Conservation (phyloP, 2,329 filamentous ascomycete genomes). For the Tolypocladium inflatum region DNA sequence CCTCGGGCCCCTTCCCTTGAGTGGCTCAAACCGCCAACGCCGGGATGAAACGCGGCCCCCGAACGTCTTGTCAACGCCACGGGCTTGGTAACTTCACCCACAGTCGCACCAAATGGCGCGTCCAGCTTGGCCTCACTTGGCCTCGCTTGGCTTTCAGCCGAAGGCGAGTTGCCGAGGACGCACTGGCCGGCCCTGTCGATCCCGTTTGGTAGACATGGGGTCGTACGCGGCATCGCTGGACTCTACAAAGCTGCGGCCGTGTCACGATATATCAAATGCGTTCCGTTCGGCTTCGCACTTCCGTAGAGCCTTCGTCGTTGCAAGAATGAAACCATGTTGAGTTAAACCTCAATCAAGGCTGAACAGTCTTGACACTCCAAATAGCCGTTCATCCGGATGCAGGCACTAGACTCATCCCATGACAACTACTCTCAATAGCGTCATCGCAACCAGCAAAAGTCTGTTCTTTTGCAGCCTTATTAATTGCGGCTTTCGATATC, state of each 20-base stretch:
- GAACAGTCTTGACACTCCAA: background rate
- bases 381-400: background rate
- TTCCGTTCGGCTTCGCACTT: background rate
- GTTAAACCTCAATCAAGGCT: background rate
- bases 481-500: background rate
- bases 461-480: background rate
- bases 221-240: background rate
- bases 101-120: background rate
- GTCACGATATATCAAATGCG: background rate
- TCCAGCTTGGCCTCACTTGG: background rate
- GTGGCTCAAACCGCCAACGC: background rate
- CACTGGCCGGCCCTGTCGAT: background rate
- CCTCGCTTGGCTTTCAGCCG: background rate
- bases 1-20: background rate
- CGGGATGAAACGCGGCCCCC: background rate
- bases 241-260: background rate
- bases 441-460: background rate
- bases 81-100: background rate
- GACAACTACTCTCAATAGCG: background rate
- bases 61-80: background rate
- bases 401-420: background rate
- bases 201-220: background rate
- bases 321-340: background rate
- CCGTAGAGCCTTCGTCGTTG: background rate
- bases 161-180: background rate